Base-by-base conservation (phyloP, 495 filamentous ascomycete species). In the Copromyces sp. region DNA sequence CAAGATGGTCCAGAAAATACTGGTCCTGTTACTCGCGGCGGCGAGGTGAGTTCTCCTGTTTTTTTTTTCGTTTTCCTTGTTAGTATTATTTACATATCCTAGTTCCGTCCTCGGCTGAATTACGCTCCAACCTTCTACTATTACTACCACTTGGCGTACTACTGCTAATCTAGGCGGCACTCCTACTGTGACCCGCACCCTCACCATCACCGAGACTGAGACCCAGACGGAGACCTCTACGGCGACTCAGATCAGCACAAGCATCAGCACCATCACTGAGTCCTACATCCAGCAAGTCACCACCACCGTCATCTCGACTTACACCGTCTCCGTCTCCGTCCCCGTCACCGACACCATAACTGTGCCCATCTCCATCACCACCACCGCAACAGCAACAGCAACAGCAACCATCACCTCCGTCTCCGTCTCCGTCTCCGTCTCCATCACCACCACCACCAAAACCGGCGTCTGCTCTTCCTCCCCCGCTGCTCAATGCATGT, bases 51-150 rank as follows among this genome's bases (percentile, higher is more conserved):
- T 17, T 1, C 53, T 1, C 12, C 24, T 11, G 16, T 32, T 16
- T 4, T 11, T 5, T 24, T 4, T 11, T 5, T 24, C 6, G 2
- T 61, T 20, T 11, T 61, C 24, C 29, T 4, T 53, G n/a, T n/a
- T n/a, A n/a, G n/a, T n/a, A n/a, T n/a, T n/a, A n/a, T n/a, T n/a
- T n/a, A n/a, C n/a, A n/a, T n/a, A n/a, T n/a, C n/a, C n/a, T n/a
- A n/a, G 78, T 74, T 73, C 53, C 68, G 71, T 69, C 11, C 71
- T 78, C 20, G 78, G 77, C 41, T 77, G 78, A 29, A 71, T 80
- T 65, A 80, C 78, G 0, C 59, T 80, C 38, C 71, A 69, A 24
- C 78, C 78, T 4, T 69, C 73, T 3, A 79, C 77, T 9, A 39
- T 79, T 71, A 53, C 45, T 9, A 76, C 73, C 20, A 75, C 72